Conservation (phyloP, 164 flowering plant genomes). For the Magnolia changhungtana region DNA sequence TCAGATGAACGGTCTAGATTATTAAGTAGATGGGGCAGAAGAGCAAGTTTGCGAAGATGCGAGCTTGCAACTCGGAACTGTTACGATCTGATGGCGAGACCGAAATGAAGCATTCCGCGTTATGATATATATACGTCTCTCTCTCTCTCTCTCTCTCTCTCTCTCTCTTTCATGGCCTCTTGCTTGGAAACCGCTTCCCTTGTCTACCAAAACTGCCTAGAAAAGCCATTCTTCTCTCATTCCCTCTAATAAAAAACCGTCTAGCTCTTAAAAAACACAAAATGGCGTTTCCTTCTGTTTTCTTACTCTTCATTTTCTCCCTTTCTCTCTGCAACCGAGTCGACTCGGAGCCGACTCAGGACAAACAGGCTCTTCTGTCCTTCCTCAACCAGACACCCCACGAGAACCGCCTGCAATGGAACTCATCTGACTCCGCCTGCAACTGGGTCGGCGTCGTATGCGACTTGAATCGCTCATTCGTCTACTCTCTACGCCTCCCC, state of each 20-base stretch:
- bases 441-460: slow-evolving; percentile 81
- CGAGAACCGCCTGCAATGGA: slow-evolving; percentile 60
- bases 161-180: slow-evolving; percentile 8
- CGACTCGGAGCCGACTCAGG: slow-evolving; percentile 46
- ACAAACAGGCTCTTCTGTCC: slow-evolving; percentile 67
- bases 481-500: slow-evolving; percentile 69
- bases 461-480: slow-evolving; percentile 36
- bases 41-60: too few species aligned
- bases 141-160: background rate
- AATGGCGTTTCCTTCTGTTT: slow-evolving; percentile 8
- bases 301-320: background rate
- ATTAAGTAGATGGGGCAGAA: too few species aligned
- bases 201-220: background rate
- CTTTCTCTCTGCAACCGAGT: background rate
- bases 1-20: too few species aligned
- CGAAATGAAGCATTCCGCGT: too few species aligned
- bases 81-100: too few species aligned
- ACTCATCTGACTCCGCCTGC: slow-evolving; percentile 58
- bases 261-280: background rate
- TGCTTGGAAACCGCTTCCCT: slow-evolving; percentile 4
- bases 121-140: too few species aligned
- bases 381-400: slow-evolving; percentile 57
- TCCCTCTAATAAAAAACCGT: background rate
- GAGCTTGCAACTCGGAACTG: too few species aligned
- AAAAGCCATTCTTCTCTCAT: background rate